A percentile compares a stretch with the other conserved stretches of the same genome.
Evolutionary conservation across 2,329 filamentous ascomycete species (phyloP).

Genomic region (Fusarium robinianum): DNA sequence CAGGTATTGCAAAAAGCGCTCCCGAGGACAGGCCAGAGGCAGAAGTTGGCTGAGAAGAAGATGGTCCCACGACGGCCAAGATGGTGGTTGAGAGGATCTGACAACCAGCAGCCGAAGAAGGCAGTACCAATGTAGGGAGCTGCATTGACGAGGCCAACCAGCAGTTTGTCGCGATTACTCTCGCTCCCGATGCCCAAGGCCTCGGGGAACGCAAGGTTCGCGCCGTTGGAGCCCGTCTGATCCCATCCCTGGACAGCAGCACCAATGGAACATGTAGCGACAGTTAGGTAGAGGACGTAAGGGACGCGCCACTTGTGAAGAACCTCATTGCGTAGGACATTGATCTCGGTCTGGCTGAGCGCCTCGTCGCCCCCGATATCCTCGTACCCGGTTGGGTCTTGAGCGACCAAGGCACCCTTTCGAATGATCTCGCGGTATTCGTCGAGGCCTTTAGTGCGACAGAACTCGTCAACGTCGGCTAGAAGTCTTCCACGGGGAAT

Average conservation of each 20-base stretch:
- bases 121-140: slow-evolving; percentile 56
- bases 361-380: slow-evolving; percentile 60
- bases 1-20: slow-evolving; percentile 72
- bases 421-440: slow-evolving; percentile 63
- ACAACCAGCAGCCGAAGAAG: slow-evolving; percentile 65
- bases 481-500: slow-evolving; percentile 57
- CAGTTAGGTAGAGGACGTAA: slow-evolving; percentile 65
- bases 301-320: slow-evolving; percentile 71
- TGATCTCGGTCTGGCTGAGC: slow-evolving; percentile 63
- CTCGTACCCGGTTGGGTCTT: slow-evolving; percentile 67
- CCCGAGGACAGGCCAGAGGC: slow-evolving; percentile 71
- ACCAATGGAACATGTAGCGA: slow-evolving; percentile 69
- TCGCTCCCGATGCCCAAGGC: slow-evolving; percentile 51
- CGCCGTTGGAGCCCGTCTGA: slow-evolving; percentile 66
- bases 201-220: slow-evolving; percentile 63
- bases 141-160: slow-evolving; percentile 71
- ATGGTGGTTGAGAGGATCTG: slow-evolving; percentile 61
- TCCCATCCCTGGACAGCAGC: slow-evolving; percentile 75
- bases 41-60: slow-evolving; percentile 75
- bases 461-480: slow-evolving; percentile 64
- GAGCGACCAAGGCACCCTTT: slow-evolving; percentile 75
- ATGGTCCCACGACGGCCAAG: slow-evolving; percentile 59
- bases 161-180: slow-evolving; percentile 46
- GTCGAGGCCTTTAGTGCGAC: slow-evolving; percentile 59
- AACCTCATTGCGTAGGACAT: slow-evolving; percentile 63